These are phyloP conservation scores for Nannochloris sp. DNA, from an alignment of 139 green algal species.

Conservation along the genomic window DNA sequence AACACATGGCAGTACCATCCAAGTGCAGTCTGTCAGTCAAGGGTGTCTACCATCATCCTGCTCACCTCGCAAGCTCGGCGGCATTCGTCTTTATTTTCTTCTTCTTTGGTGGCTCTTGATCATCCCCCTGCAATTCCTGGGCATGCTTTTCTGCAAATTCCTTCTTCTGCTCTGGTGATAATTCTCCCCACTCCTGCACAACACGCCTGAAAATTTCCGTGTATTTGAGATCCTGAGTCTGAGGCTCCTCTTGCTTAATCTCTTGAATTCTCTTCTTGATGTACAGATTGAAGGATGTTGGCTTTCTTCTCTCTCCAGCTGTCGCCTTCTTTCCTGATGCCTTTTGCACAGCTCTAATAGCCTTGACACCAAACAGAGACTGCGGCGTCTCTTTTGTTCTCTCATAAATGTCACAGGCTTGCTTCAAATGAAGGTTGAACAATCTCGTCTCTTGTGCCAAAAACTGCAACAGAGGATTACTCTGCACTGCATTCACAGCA, in stretches of 20 bases:
- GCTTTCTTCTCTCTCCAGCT: slow-evolving; percentile 16
- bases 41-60: no score
- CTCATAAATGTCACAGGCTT: not conserved
- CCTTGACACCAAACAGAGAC: slow-evolving; percentile 15
- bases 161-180: slow-evolving; percentile 6
- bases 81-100: no score
- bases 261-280: slow-evolving; percentile 30
- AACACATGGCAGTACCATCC: no score
- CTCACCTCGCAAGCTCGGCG: no score
- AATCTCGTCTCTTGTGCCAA: slow-evolving; percentile 28
- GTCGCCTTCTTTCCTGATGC: slow-evolving; percentile 6
- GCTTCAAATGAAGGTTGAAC: slow-evolving; percentile 23
- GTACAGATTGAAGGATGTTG: slow-evolving; percentile 40
- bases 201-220: slow-evolving; percentile 20
- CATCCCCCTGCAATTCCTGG: not conserved
- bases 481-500: slow-evolving; percentile 61
- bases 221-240: slow-evolving; percentile 11
- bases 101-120: not conserved
- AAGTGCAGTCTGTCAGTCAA: no score
- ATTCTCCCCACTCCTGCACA: slow-evolving; percentile 1
- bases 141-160: not conserved
- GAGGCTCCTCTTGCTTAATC: slow-evolving; percentile 7
- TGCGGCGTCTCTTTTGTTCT: slow-evolving; percentile 13
- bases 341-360: not conserved
- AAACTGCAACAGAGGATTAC: slow-evolving; percentile 10